Evolutionary conservation across 164 flowering plant genomes (phyloP), one percentile per base, ranked within the genome.

Genomic region (Macadamia tetraphylla): DNA sequence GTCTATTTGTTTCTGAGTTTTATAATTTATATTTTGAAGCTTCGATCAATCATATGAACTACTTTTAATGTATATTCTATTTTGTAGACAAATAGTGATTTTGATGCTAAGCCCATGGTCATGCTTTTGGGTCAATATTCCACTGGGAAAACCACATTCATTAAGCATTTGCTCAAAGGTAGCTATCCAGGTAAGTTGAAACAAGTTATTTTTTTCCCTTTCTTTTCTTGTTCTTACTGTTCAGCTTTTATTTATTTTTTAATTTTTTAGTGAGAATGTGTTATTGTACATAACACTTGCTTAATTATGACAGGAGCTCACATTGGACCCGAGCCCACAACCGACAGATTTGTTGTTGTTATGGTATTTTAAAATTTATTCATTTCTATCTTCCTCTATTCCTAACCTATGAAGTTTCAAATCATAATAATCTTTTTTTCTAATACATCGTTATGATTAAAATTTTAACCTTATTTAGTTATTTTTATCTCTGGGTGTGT

Each of bases 91-190:
- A 86, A 80, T 69, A 95, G 98, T 79, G 99, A 95, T 72, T 95
- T 95, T 82, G 99, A 95, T 79, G 94, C 98, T 60, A 90, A 80
- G 76, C 99, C 99, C 6, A 95, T 95, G 99, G 98, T 95, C 65
- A 95, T 95, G 99, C 92, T 95, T 58, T 77, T 95, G 87, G 99
- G 99, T 53, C 99, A 95, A 70, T 95, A 95, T 67, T 95, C 99
- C 29, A 95, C 99, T 29, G 99, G 99, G 51, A 95, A 95, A 80
- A 95, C 99, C n/a, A 95, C 99, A 60, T 95, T 95, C 70, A 92
- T 95, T 43, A 95, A 90, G 57, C 98, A 95, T 81, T 62, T 95
- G 75, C 89, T 95, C 9, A 77, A 73, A 79, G 65, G 80, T 71
- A 76, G 80, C 73, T 95, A 95, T 77, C 99, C 99, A 76, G 99